Percentiles rank a stretch among this genome's conserved stretches.
Conservation (phyloP, 495 filamentous ascomycete genomes). For the Tuber umbilicatum region DNA sequence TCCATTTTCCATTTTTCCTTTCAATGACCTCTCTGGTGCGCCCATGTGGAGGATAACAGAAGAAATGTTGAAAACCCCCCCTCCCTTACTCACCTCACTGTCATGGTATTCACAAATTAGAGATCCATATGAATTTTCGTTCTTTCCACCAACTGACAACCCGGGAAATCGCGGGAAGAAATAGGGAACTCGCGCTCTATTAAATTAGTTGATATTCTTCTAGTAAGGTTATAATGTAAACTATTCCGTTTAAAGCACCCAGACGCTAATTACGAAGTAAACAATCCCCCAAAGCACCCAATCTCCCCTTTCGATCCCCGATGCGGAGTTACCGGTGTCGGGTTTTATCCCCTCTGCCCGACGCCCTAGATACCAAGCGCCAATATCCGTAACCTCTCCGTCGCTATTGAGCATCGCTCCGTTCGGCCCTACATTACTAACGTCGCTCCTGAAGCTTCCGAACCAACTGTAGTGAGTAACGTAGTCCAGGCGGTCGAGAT, state of each 20-base stretch:
- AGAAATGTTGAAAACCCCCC: background rate
- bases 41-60: background rate
- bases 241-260: background rate
- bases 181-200: background rate
- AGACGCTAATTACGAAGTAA: background rate
- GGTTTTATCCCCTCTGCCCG: slow-evolving; percentile 45
- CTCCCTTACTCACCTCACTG: background rate
- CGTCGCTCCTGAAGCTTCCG: slow-evolving; percentile 60
- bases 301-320: background rate
- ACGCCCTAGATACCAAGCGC: slow-evolving; percentile 64
- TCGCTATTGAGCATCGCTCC: slow-evolving; percentile 57
- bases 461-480: slow-evolving; percentile 66
- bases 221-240: background rate
- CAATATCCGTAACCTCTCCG: slow-evolving; percentile 63
- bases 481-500: slow-evolving; percentile 57
- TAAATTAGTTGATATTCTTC: background rate
- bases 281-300: background rate
- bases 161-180: background rate
- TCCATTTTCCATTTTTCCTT: background rate
- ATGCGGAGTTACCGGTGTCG: background rate
- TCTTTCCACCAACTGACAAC: background rate
- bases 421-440: slow-evolving; percentile 63
- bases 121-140: background rate
- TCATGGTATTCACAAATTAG: background rate
- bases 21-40: background rate